Evolutionary conservation across 331 rosid species (phyloP), one percentile per base, ranked within the genome.

Genomic region (Acacia pycnantha): DNA sequence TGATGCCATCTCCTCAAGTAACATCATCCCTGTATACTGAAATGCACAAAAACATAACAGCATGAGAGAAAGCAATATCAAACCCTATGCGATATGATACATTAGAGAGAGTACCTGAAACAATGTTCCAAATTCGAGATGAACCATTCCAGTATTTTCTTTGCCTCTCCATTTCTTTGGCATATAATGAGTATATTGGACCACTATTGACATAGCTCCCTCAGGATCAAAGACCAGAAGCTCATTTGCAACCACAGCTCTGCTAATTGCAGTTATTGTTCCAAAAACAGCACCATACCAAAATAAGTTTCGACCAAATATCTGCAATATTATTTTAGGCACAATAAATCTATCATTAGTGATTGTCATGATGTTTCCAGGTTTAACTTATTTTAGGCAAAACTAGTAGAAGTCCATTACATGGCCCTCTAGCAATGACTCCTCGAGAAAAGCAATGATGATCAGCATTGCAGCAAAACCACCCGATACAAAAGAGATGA

Each of bases 251-350:
- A 92, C 77, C 2, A 94, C 95, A 81, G 97, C 97, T 84, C 98
- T 90, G 85, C 99, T 91, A 79, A 94, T 88, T 15, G 98, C 99
- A 50, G 97, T 94, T 82, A 94, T 90, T 76, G 97, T 82, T 83
- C 98, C 97, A 87, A 94, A 96, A 80, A 94, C 97, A 84, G 97
- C 97, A 84, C 93, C 98, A 84, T 96, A 96, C 99, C 98, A 96
- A 70, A 96, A 78, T 91, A 96, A 90, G 89, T 92, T 96, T 86
- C 94, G 99, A 43, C 97, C 99, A 85, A 91, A 90, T 84, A 94
- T 91, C 97, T 96, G 93, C 85, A 84, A 14, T 73, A 50, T 46
- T 33, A 37, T 73, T 79, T 80, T 8, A 21, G 51, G 40, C 6
- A 33, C 50, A 50, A 66, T 40, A 84, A 26, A 37, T 70, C 41